Base-by-base conservation (phyloP, 1,284 basidiomycete genomes). In the Leccinum pachyderme region DNA sequence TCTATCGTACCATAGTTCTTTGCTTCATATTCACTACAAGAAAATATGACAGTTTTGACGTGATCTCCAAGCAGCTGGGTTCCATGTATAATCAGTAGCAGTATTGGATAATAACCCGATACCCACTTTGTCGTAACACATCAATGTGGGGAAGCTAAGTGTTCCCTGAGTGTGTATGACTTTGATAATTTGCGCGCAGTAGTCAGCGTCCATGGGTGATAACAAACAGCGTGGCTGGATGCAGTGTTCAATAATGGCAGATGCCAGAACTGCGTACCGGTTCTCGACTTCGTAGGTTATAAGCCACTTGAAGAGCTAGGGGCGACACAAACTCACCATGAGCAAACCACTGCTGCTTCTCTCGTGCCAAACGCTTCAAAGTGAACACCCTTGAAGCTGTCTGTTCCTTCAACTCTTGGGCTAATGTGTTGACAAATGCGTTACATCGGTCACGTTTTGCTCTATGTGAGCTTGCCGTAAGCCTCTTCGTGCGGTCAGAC, bases 121-220 rank as follows among this genome's bases (percentile, higher is more conserved):
- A 59, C 73, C 54, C 58, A 94, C 91, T 75, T 84, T 89, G 72
- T 97, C 88, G 69, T 96, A 98, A 49, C 88, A 86, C 64, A 84
- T 83, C 9, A 97, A 72, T 0, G 94, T 95, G 31, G 89, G 86
- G 70, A 98, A 98, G 5, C 89, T 88, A 11, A 86, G 83, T 0
- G 95, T 93, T 12, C 93, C 94, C 64, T 91, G 83, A 22, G 83
- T 81, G 65, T 99, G 96, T 50, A 97, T 78, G 7, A 89, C 79
- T 63, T 91, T 90, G 67, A 99, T 88, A 66, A 99, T 91, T 62
- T 93, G 89, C 7, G 93, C 90, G 56, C 95, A 93, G 62, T 89
- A 99, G 53, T 96, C 89, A 9, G 97, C 97, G 71, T 99, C 97
- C 81, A 95, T 93, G 0, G 95, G 94, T 0, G 95, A 96, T 13